These are phyloP conservation scores for Mortierella sp. DNA, from an alignment of 371 early-diverging fungal genomes.

Conservation along the genomic window DNA sequence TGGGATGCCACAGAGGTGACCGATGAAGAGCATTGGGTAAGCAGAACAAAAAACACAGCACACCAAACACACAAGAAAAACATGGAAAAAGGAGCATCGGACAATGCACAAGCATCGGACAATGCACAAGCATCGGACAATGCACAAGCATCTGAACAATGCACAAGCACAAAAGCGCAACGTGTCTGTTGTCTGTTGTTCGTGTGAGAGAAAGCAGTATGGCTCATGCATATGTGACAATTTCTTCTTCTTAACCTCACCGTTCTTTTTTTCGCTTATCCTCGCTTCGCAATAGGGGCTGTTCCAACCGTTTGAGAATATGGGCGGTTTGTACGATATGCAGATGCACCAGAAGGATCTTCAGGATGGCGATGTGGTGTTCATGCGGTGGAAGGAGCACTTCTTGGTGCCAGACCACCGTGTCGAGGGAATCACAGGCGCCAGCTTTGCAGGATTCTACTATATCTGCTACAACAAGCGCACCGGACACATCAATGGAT, in stretches of 20 bases:
- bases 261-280: neutral
- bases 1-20: slow-evolving; percentile 85
- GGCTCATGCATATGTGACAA: neutral
- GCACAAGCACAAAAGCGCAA: too few species aligned
- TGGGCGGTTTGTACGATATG: slow-evolving; percentile 69
- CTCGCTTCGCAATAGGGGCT: slow-evolving; percentile 38
- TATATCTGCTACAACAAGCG: slow-evolving; percentile 89
- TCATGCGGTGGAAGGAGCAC: slow-evolving; percentile 97
- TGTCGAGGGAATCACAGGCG: slow-evolving; percentile 85
- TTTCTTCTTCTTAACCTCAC: neutral
- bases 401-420: slow-evolving; percentile 95
- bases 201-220: too few species aligned
- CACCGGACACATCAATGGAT: slow-evolving; percentile 84
- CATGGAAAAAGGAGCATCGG: neutral
- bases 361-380: slow-evolving; percentile 77
- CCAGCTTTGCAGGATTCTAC: slow-evolving; percentile 95
- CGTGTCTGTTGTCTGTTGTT: too few species aligned
- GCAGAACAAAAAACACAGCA: slow-evolving; percentile 1
- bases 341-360: slow-evolving; percentile 78
- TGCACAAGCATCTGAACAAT: too few species aligned
- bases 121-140: too few species aligned
- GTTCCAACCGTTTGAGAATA: slow-evolving; percentile 76
- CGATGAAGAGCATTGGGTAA: slow-evolving; percentile 87
- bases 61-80: neutral
- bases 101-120: too few species aligned